Base-by-base conservation (phyloP, 2,329 filamentous ascomycete genomes). In the Verticillium klebahnii region DNA sequence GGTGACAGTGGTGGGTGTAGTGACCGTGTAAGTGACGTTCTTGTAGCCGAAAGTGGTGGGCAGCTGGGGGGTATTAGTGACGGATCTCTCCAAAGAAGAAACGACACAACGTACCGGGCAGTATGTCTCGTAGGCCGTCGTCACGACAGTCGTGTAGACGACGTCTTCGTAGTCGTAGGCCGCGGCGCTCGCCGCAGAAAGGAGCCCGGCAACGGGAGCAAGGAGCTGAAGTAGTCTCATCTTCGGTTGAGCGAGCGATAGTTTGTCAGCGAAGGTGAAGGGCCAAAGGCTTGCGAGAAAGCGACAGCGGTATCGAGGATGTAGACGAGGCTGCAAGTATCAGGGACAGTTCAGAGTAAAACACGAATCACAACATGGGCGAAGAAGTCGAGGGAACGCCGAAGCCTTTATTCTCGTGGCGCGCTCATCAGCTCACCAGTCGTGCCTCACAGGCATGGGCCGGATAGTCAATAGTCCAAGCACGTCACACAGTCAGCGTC, bases 21-120 rank as follows among this genome's bases (percentile, higher is more conserved):
- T 78, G 63, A 74, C 78, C 32, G 77, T 81, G 69, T 78, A 79
- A 58, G 80, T 81, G 60, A 74, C 71, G 63, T 76, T 75, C 61
- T 74, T 72, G 68, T 74, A 73, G 36, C 75, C 68, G 62, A 76
- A 73, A 36, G 79, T 74, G 59, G 74, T 77, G 15, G 76, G 72
- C 54, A 68, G 70, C 70, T 75, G 68, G 56, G 6, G 29, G 31
- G 19, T 5, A 58, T 65, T 19, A 64, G 59, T 9, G 25, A 7
- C 6, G 37, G 15, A n/a, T 50, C 1, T 50, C 60, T 11, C 5
- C 17, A 25, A 19, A 36, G n/a, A 23, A 15, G 50, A 37, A 25
- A 14, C 12, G 34, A 17, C 11, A 34, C 32, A 54, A 72, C 74
- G 67, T 72, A 79, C 77, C 17, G 80, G 78, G 66, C 79, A 82